A percentile compares a stretch with the other conserved stretches of the same genome.
phyloP scores from a whole-genome alignment of 345 rosid species.

The Gossypium longicalyx region DNA sequence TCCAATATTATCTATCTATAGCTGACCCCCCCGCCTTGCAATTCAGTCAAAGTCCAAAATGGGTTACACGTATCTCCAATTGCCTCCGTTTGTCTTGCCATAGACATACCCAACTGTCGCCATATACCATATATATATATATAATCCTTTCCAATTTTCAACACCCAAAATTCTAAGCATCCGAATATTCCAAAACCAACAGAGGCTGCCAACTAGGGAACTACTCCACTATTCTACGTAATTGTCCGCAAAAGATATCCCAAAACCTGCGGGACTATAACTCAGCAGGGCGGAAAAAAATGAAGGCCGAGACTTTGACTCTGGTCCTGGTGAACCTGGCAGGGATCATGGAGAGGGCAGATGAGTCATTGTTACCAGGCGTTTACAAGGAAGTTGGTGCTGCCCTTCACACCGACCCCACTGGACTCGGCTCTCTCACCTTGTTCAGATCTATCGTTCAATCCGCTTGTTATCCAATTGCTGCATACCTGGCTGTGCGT shows the following conservation, averaged over 20 bases:
- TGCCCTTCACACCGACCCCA: conserved; percentile 75
- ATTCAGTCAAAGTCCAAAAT: not conserved
- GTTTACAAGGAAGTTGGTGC: conserved; percentile 92
- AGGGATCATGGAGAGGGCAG: conserved; percentile 88
- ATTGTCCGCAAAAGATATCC: not conserved
- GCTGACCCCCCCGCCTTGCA: not conserved
- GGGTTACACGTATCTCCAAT: not conserved
- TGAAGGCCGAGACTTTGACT: conserved; percentile 66
- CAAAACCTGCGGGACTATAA: not conserved
- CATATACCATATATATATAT: too few relatives aligned
- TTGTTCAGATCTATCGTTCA: conserved; percentile 60
- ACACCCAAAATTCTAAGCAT: not conserved
- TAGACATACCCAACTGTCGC: not conserved
- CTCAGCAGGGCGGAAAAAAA: conserved; percentile 14
- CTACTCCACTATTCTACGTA: not conserved
- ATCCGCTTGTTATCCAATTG: conserved; percentile 54
- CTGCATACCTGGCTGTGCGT: conserved; percentile 52
- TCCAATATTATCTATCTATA: not conserved
- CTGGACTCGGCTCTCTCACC: conserved; percentile 74
- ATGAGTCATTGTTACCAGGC: conserved; percentile 81
- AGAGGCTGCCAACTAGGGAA: not conserved
- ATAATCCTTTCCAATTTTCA: not conserved
- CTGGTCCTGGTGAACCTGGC: conserved; percentile 78
- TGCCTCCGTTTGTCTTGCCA: not conserved
- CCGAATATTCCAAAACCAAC: not conserved